Percentiles rank a stretch among this genome's conserved stretches.
Evolutionary conservation across 2,329 filamentous ascomycete genomes (phyloP).

Genomic region (Sclerotinia borealis): DNA sequence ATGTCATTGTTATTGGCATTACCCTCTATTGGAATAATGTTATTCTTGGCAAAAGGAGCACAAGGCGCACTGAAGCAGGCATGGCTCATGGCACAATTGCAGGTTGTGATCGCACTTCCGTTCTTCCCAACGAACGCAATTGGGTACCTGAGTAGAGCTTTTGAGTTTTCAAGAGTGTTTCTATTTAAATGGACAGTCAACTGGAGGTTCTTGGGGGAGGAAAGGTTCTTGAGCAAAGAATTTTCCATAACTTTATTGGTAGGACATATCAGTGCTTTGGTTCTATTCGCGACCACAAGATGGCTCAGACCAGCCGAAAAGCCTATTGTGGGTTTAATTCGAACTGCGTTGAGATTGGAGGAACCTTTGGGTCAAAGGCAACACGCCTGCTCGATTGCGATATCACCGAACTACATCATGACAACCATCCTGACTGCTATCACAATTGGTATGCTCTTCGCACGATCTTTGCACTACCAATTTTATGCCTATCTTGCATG

Average conservation of each 20-base stretch:
- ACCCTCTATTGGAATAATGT: slow-evolving; percentile 70
- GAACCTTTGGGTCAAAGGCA: slow-evolving; percentile 37
- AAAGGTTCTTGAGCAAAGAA: slow-evolving; percentile 63
- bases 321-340: slow-evolving; percentile 40
- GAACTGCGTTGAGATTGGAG: slow-evolving; percentile 26
- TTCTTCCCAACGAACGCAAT: slow-evolving; percentile 61
- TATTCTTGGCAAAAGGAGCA: slow-evolving; percentile 69
- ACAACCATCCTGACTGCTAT: slow-evolving; percentile 57
- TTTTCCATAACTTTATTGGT: slow-evolving; percentile 54
- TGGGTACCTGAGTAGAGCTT: slow-evolving; percentile 76
- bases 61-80: slow-evolving; percentile 60
- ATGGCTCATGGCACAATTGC: slow-evolving; percentile 68
- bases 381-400: slow-evolving; percentile 41
- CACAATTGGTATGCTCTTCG: slow-evolving; percentile 63
- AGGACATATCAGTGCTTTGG: slow-evolving; percentile 49
- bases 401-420: slow-evolving; percentile 56
- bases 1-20: slow-evolving; percentile 84
- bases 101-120: slow-evolving; percentile 60
- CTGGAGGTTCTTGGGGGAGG: slow-evolving; percentile 90
- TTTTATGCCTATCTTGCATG: slow-evolving; percentile 71
- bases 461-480: slow-evolving; percentile 67
- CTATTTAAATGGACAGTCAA: slow-evolving; percentile 99
- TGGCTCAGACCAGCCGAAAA: slow-evolving; percentile 56
- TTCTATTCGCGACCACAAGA: slow-evolving; percentile 48
- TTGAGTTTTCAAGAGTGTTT: slow-evolving; percentile 87